A percentile compares a stretch with the other conserved stretches of the same genome.
Conservation (phyloP, 768 basidiomycete genomes). For the Pisolithus marmoratus region DNA sequence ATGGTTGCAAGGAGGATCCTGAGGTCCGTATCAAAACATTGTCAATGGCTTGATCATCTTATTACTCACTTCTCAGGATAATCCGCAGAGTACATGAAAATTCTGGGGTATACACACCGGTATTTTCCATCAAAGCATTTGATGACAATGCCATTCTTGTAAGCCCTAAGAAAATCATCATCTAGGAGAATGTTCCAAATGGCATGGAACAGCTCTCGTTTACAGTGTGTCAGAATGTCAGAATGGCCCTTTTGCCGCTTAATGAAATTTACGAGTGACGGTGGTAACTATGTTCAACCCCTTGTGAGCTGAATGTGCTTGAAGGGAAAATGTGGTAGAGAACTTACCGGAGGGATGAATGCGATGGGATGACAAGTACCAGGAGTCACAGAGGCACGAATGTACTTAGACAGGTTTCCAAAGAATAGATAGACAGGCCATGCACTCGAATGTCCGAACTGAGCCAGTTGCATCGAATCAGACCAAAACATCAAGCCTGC, state of each 20-base stretch:
- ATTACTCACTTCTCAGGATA: not conserved
- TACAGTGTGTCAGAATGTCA: slow-evolving; percentile 6
- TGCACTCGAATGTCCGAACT: slow-evolving; percentile 27
- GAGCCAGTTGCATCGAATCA: not conserved
- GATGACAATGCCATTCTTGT: slow-evolving; percentile 14
- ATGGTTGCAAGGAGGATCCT: slow-evolving; percentile 23
- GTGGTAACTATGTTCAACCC: not conserved
- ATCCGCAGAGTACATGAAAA: slow-evolving; percentile 15
- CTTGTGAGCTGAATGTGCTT: not conserved
- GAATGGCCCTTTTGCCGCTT: not conserved
- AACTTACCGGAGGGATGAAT: slow-evolving; percentile 36
- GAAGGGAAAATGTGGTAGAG: too few species aligned
- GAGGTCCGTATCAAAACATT: not conserved
- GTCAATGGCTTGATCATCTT: not conserved
- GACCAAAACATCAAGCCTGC: slow-evolving; percentile 3
- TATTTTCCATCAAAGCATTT: slow-evolving; percentile 6
- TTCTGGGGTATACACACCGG: slow-evolving; percentile 12
- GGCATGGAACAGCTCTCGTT: slow-evolving; percentile 15
- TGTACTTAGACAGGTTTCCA: slow-evolving; percentile 39
- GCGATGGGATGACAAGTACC: slow-evolving; percentile 36
- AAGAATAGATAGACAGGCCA: slow-evolving; percentile 40
- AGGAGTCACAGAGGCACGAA: slow-evolving; percentile 20
- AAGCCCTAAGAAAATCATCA: slow-evolving; percentile 15
- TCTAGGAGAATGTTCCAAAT: slow-evolving; percentile 13
- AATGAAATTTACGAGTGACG: not conserved